These are phyloP conservation scores for Puccinia hordei DNA, from an alignment of 1,284 basidiomycete species.

Conservation along the genomic window DNA sequence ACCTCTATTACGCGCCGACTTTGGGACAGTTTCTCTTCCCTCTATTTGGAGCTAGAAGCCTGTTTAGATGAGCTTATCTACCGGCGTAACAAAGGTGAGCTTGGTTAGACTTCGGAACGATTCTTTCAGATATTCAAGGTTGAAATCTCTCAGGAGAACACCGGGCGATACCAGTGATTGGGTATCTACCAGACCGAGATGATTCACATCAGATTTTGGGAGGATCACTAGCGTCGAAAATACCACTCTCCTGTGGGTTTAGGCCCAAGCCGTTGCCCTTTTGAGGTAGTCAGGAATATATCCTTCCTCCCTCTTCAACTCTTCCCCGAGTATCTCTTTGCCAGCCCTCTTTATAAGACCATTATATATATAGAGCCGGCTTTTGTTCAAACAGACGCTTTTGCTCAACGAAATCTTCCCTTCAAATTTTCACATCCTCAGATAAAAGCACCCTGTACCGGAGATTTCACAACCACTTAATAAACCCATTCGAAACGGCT, in stretches of 20 bases:
- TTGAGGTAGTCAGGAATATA: background rate
- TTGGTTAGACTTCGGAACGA: conserved; percentile 1
- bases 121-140: conserved; percentile 35
- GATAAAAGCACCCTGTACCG: background rate
- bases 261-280: background rate
- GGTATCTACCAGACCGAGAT: conserved; percentile 32
- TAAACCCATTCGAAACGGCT: background rate
- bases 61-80: conserved; percentile 12
- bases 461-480: background rate
- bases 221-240: conserved; percentile 29
- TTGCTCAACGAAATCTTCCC: background rate
- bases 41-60: background rate
- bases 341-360: background rate
- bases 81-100: conserved; percentile 6
- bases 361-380: background rate
- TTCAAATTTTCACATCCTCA: background rate
- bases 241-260: conserved; percentile 19
- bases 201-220: conserved; percentile 20
- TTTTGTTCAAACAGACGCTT: background rate
- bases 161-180: conserved; percentile 30
- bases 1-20: background rate
- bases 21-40: background rate
- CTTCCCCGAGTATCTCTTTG: background rate
- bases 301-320: conserved; percentile 19
- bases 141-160: conserved; percentile 33